Conservation (phyloP, 2,329 filamentous ascomycete genomes). For the Colletotrichum endophyticum region DNA sequence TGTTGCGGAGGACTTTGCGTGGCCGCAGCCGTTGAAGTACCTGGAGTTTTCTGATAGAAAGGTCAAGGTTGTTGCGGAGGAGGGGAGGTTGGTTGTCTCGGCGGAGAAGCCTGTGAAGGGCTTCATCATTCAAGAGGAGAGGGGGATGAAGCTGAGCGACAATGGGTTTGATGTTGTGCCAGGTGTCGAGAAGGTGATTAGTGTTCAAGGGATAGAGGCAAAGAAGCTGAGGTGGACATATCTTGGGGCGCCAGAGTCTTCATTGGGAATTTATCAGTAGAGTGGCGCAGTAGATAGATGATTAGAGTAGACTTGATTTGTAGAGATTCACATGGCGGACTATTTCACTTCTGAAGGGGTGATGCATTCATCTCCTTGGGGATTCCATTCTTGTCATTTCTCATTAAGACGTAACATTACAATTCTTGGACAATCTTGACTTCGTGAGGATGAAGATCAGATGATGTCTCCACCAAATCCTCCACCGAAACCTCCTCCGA, state of each 20-base stretch:
- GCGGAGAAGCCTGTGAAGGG: conserved; percentile 59
- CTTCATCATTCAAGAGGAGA: conserved; percentile 56
- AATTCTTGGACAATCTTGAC: neutral
- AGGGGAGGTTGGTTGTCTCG: conserved; percentile 33
- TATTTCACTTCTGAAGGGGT: neutral
- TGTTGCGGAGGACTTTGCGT: conserved; percentile 56
- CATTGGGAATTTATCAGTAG: neutral
- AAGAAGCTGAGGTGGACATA: conserved; percentile 22
- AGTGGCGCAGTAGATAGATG: neutral
- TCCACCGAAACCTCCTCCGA: conserved; percentile 38
- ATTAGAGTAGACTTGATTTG: neutral
- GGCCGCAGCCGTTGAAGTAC: conserved; percentile 69
- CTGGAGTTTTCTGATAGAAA: conserved; percentile 52
- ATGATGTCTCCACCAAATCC: conserved; percentile 33
- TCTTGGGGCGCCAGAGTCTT: conserved; percentile 18
- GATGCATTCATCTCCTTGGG: neutral
- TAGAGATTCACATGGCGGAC: neutral
- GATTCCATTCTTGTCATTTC: neutral
- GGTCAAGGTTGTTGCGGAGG: conserved; percentile 33
- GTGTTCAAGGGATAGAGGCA: neutral
- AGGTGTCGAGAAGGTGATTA: conserved; percentile 35
- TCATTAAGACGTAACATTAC: conserved; percentile 13
- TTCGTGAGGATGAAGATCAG: neutral
- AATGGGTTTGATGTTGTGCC: conserved; percentile 65
- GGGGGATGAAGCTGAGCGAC: conserved; percentile 53